phyloP scores from a whole-genome alignment of 1,284 basidiomycete genomes.

The Ceratobasidium sp. region DNA sequence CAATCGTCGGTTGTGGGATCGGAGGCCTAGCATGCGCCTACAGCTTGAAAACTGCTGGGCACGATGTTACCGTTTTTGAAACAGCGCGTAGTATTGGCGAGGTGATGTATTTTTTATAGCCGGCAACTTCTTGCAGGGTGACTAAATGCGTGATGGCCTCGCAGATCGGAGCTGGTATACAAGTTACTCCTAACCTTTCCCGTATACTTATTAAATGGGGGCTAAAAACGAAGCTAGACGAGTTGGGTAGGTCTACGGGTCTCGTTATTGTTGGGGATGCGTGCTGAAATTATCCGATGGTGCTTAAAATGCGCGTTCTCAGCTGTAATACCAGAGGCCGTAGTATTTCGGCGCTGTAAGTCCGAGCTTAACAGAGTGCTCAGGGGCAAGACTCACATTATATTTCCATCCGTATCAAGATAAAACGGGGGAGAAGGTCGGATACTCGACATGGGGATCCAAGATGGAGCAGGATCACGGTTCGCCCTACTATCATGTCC shows the following conservation, averaged over 20 bases:
- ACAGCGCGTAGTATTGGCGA: constrained; percentile 59
- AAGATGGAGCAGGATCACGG: constrained; percentile 59
- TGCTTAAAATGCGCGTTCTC: not conserved
- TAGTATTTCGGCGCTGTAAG: constrained; percentile 63
- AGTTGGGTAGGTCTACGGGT: constrained; percentile 50
- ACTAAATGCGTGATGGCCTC: constrained; percentile 3
- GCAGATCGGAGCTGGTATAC: constrained; percentile 62
- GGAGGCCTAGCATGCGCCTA: constrained; percentile 62
- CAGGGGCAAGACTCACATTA: not conserved
- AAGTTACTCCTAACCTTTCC: constrained; percentile 63
- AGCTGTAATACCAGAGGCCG: constrained; percentile 59
- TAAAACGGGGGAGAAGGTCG: constrained; percentile 60
- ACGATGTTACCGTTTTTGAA: constrained; percentile 61
- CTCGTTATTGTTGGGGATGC: not conserved
- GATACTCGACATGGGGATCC: constrained; percentile 60
- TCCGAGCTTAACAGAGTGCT: constrained; percentile 20
- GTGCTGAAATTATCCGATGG: not conserved
- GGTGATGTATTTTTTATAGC: constrained; percentile 46
- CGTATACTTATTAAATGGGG: constrained; percentile 66
- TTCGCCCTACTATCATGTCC: constrained; percentile 65
- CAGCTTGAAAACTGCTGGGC: constrained; percentile 60
- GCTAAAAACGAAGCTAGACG: constrained; percentile 58
- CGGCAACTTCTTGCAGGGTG: not conserved
- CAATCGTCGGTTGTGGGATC: constrained; percentile 63
- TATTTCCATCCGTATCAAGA: constrained; percentile 48